Percentiles rank a stretch among this genome's conserved stretches.
phyloP scores from a whole-genome alignment of 2,329 filamentous ascomycete species.

The Trichoderma cornu-damae region DNA sequence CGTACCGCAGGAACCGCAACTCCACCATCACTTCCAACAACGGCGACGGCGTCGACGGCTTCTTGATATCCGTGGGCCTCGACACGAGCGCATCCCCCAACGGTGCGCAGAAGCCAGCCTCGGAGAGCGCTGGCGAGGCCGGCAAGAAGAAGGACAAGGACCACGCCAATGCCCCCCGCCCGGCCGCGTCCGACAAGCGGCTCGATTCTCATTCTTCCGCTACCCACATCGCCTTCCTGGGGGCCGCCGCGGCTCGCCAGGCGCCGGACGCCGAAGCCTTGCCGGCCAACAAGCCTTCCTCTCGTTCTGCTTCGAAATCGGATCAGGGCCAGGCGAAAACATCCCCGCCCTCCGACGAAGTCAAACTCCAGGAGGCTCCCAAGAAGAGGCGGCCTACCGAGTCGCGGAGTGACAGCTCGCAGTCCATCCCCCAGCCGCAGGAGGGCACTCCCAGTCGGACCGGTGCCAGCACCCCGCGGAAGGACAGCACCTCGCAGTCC shows the following conservation, averaged over 20 bases:
- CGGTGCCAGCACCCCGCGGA: conserved; percentile 31
- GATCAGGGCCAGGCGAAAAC: conserved; percentile 27
- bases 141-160: conserved; percentile 51
- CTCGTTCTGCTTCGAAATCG: conserved; percentile 45
- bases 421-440: conserved; percentile 37
- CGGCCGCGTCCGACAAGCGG: conserved; percentile 41
- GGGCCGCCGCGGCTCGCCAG: conserved; percentile 47
- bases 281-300: conserved; percentile 47
- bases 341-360: conserved; percentile 43
- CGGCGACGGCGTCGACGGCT: conserved; percentile 56
- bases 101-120: conserved; percentile 49
- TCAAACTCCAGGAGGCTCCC: conserved; percentile 77
- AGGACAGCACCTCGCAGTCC: conserved; percentile 23
- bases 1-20: conserved; percentile 72
- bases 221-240: conserved; percentile 89
- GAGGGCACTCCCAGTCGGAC: conserved; percentile 34
- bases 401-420: conserved; percentile 41
- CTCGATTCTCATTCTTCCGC: conserved; percentile 54
- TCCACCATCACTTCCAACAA: conserved; percentile 57
- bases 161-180: conserved; percentile 50
- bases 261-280: conserved; percentile 57
- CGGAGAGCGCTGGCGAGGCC: conserved; percentile 40
- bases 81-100: conserved; percentile 61
- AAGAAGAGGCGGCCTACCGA: conserved; percentile 51
- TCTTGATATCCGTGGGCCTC: conserved; percentile 70